Evolutionary conservation across 495 filamentous ascomycete genomes (phyloP).

Genomic region (Xylaria scruposa): DNA sequence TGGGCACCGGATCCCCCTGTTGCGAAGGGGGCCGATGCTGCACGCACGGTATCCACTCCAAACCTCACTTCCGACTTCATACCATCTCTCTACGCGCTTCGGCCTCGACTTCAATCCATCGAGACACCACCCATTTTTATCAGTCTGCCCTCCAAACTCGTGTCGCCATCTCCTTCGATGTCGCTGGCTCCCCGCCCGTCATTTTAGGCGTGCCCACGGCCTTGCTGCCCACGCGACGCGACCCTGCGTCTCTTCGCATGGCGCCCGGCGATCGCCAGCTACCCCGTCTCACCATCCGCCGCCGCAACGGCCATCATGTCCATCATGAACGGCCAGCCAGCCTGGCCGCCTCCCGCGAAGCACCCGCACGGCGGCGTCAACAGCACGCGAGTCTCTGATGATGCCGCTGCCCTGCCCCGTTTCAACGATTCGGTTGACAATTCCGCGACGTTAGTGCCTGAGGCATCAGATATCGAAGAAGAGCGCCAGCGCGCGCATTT

Average conservation of each 20-base stretch:
- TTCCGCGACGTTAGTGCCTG: slow-evolving; percentile 53
- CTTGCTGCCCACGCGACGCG: slow-evolving; percentile 52
- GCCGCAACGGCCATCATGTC: slow-evolving; percentile 52
- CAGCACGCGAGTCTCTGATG: slow-evolving; percentile 45
- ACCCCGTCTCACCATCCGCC: slow-evolving; percentile 42
- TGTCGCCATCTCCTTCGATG: slow-evolving; percentile 49
- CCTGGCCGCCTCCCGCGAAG: slow-evolving; percentile 50
- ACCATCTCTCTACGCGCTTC: slow-evolving; percentile 52
- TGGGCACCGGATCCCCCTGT: slow-evolving; percentile 6
- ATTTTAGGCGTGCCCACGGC: slow-evolving; percentile 46
- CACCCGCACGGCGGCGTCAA: slow-evolving; percentile 38
- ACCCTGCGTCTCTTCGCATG: slow-evolving; percentile 55
- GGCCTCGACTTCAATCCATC: slow-evolving; percentile 49
- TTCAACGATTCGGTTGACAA: slow-evolving; percentile 46
- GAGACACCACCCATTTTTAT: slow-evolving; percentile 45
- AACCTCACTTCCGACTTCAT: slow-evolving; percentile 53
- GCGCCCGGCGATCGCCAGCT: slow-evolving; percentile 53
- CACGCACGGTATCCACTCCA: slow-evolving; percentile 39
- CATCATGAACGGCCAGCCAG: slow-evolving; percentile 57
- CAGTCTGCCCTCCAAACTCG: slow-evolving; percentile 39
- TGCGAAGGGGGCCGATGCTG: slow-evolving; percentile 19
- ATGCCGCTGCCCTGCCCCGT: slow-evolving; percentile 48
- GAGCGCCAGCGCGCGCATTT: slow-evolving; percentile 53
- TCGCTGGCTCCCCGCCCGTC: slow-evolving; percentile 48
- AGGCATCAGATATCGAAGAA: slow-evolving; percentile 58